These are phyloP conservation scores for Neocucurbitaria cava DNA, from an alignment of 2,329 filamentous ascomycete genomes.

Conservation along the genomic window DNA sequence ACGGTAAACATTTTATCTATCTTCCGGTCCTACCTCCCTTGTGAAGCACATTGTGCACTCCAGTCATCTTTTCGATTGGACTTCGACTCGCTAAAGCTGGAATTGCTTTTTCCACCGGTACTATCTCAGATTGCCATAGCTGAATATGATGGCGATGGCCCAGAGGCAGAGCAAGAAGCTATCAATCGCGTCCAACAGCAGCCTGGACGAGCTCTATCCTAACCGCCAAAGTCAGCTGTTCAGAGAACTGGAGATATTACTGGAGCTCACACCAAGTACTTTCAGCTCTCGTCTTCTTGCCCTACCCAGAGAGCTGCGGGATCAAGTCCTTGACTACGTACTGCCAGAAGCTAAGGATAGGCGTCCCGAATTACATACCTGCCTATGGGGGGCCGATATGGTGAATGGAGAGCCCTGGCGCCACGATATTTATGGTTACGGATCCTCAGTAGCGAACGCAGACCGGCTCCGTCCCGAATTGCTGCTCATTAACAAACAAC, in stretches of 20 bases:
- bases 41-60: not conserved
- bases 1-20: slow-evolving; percentile 4
- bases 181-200: slow-evolving; percentile 31
- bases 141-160: slow-evolving; percentile 17
- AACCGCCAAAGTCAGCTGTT: slow-evolving; percentile 43
- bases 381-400: slow-evolving; percentile 46
- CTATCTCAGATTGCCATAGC: not conserved
- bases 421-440: slow-evolving; percentile 44
- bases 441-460: slow-evolving; percentile 26
- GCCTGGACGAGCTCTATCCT: slow-evolving; percentile 34
- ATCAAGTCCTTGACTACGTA: slow-evolving; percentile 35
- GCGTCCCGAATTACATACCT: slow-evolving; percentile 43
- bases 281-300: slow-evolving; percentile 41
- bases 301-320: slow-evolving; percentile 39
- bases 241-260: slow-evolving; percentile 42
- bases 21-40: not conserved
- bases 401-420: slow-evolving; percentile 41
- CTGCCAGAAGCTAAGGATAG: slow-evolving; percentile 23
- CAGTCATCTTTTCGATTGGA: not conserved
- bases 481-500: slow-evolving; percentile 40
- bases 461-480: slow-evolving; percentile 30
- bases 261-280: slow-evolving; percentile 43
- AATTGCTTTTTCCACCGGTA: not conserved
- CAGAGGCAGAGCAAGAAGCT: slow-evolving; percentile 28
- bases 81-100: not conserved